These are phyloP conservation scores for Bimuria novae-zelandiae DNA, from an alignment of 2,329 filamentous ascomycete genomes.

Conservation along the genomic window DNA sequence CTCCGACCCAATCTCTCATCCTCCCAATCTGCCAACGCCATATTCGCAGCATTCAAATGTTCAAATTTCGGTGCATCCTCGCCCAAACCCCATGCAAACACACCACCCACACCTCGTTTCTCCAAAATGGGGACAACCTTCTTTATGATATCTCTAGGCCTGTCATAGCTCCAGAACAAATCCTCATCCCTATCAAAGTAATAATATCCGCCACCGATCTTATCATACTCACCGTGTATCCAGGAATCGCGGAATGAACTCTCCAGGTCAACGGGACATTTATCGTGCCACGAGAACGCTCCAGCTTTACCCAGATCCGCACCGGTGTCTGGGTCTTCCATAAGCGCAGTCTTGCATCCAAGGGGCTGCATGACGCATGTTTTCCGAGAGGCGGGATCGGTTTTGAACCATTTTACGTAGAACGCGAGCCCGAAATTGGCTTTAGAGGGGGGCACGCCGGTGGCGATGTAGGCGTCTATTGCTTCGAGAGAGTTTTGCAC, in stretches of 20 bases:
- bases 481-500: constrained; percentile 60
- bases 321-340: constrained; percentile 65
- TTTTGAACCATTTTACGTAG: constrained; percentile 69
- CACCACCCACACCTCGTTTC: constrained; percentile 63
- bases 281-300: constrained; percentile 56
- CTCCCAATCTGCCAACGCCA: constrained; percentile 13
- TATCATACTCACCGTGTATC: constrained; percentile 60
- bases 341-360: constrained; percentile 63
- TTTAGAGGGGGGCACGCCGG: constrained; percentile 59
- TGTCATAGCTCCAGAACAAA: constrained; percentile 76
- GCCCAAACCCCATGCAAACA: constrained; percentile 75
- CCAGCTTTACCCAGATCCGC: constrained; percentile 62
- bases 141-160: constrained; percentile 59
- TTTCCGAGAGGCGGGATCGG: constrained; percentile 47
- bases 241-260: constrained; percentile 63
- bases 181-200: constrained; percentile 65
- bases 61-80: constrained; percentile 61
- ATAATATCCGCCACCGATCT: constrained; percentile 64
- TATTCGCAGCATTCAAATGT: constrained; percentile 47
- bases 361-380: constrained; percentile 55
- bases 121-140: constrained; percentile 66
- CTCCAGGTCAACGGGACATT: constrained; percentile 48
- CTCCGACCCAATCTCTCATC: neutral
- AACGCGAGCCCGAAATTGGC: constrained; percentile 70
- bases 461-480: constrained; percentile 62